phyloP scores from a whole-genome alignment of 345 rosid species.

The Hypericum androsaemum region DNA sequence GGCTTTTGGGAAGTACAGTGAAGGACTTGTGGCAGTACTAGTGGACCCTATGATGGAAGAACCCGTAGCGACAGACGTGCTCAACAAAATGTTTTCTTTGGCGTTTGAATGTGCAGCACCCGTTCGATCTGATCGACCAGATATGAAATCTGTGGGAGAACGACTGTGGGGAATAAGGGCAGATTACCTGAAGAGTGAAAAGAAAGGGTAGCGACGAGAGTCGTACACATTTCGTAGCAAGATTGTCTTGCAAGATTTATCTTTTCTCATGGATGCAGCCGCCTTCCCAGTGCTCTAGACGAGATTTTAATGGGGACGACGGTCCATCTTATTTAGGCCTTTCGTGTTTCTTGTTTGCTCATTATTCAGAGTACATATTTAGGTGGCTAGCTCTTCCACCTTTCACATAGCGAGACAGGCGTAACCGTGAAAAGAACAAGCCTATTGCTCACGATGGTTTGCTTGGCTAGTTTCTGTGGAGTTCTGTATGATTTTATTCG shows the following conservation, averaged over 20 bases:
- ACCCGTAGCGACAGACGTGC: conserved; percentile 31
- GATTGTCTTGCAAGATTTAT: not conserved
- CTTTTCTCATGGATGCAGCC: not conserved
- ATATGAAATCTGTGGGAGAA: conserved; percentile 76
- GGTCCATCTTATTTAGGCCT: too few relatives aligned
- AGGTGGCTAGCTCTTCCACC: too few relatives aligned
- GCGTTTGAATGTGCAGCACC: conserved; percentile 97
- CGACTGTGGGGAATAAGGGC: conserved; percentile 85
- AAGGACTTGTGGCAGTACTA: conserved; percentile 43
- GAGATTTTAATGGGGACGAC: too few relatives aligned
- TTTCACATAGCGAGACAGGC: too few relatives aligned
- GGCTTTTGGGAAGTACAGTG: conserved; percentile 65
- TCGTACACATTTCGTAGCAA: not conserved
- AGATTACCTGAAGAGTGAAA: conserved; percentile 45
- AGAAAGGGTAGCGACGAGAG: conserved; percentile 10
- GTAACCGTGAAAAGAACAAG: too few relatives aligned
- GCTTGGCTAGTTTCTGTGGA: too few relatives aligned
- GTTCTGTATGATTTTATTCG: too few relatives aligned
- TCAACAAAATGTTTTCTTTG: conserved; percentile 55
- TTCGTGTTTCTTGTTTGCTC: too few relatives aligned
- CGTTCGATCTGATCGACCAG: conserved; percentile 54
- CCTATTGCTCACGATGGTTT: too few relatives aligned
- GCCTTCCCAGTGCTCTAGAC: too few relatives aligned
- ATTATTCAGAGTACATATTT: too few relatives aligned
- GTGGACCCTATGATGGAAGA: conserved; percentile 63